Base-by-base conservation (phyloP, 78 protist species). In the Dictyostelium capitatum region DNA sequence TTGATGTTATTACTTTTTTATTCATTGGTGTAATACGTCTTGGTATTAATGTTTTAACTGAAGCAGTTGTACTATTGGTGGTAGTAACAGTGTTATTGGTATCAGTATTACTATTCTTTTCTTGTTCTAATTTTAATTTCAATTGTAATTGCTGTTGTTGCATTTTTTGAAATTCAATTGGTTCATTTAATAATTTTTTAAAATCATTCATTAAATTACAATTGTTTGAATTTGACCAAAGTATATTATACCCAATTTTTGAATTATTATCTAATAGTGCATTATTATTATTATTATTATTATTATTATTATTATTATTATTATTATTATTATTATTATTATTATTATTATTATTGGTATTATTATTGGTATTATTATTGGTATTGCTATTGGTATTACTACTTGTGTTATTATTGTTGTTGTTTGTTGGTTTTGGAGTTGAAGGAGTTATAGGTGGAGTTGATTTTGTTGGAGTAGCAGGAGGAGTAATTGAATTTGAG, bases 1-100 rank as follows among this genome's bases (percentile, higher is more conserved):
- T 46, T 48, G 77, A 19, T 0, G 70, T 73, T 20, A 73, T 54
- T 25, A 37, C 28, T 7, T 46, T 87, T 28, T 77, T 87, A 19
- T 77, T 59, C 41, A 77, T 56, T 46, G 92, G 91, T 20, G 54
- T 51, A 47, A 64, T 53, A 28, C 74, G 64, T 43, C 72, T 57
- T 56, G 51, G 72, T 23, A 80, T 23, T 37, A 59, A 43, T 17
- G 57, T 80, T 37, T 23, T 80, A 23, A n/a, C 12, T 46, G 51
- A 7, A 0, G 56, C 14, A 6, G 41, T 57, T 8, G 59, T n/a
- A 8, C 12, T 11, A 6, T 37, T 20, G 17, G 10, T 10, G 47
- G 3, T 30, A 70, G 1, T 0, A 17, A 1, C 6, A 28, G 8
- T 14, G 47, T 25, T 25, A 0, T 77, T 53, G 48, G 28, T 11